A percentile compares a stretch with the other conserved stretches of the same genome.
These are phyloP conservation scores for Epichloe glyceriae DNA, from an alignment of 2,329 filamentous ascomycete species.

Conservation along the genomic window DNA sequence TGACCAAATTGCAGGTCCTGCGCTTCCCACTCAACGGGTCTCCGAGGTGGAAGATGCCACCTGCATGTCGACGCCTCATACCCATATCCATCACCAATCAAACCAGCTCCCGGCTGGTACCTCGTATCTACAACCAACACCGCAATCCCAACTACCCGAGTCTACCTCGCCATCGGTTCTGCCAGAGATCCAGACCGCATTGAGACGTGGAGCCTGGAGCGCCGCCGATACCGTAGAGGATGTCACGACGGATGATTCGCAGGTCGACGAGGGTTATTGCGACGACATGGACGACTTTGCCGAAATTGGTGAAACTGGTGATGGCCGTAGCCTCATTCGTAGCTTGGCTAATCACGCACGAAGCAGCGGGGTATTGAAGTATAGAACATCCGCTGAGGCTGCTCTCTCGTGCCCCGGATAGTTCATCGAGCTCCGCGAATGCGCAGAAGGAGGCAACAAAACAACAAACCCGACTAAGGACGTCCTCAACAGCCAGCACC, in stretches of 20 bases:
- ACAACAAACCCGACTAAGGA: background rate
- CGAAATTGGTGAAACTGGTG: background rate
- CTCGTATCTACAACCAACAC: background rate
- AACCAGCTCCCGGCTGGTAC: background rate
- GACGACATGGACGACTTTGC: slow-evolving; percentile 5
- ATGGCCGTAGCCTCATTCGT: background rate
- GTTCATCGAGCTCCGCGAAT: slow-evolving; percentile 7
- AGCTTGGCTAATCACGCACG: slow-evolving; percentile 2
- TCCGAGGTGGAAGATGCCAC: background rate
- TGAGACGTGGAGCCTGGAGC: background rate
- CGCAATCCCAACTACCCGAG: background rate
- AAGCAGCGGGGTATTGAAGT: slow-evolving; percentile 3
- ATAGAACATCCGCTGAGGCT: slow-evolving; percentile 6
- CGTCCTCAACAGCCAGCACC: background rate
- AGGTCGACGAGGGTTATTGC: background rate
- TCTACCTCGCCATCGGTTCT: background rate
- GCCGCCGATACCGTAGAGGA: background rate
- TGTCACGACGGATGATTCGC: background rate
- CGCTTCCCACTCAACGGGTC: background rate
- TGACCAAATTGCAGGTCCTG: background rate
- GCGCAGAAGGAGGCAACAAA: slow-evolving; percentile 7
- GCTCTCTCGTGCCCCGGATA: slow-evolving; percentile 7
- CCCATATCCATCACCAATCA: background rate
- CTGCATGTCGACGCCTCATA: too few relatives aligned
- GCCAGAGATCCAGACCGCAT: background rate